Evolutionary conservation across 1,284 basidiomycete species (phyloP).

Genomic region (Ustilago trichophora): DNA sequence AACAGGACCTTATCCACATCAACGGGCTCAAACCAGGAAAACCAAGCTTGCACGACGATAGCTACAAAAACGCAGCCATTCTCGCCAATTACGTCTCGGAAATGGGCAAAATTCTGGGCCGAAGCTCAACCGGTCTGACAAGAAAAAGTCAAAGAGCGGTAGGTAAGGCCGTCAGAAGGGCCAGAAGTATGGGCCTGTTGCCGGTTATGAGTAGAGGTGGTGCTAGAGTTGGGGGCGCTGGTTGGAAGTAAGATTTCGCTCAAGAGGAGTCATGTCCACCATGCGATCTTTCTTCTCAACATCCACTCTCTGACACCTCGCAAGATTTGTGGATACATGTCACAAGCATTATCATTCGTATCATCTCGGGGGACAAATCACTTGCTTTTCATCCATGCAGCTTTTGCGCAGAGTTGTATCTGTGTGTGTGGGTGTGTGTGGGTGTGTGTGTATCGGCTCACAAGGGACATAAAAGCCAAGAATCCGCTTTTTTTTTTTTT

Average conservation of each 20-base stretch:
- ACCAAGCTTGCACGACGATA: slow-evolving; percentile 63
- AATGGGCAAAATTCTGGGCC: slow-evolving; percentile 83
- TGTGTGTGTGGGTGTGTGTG: no score
- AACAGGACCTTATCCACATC: slow-evolving; percentile 71
- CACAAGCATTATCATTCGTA: no score
- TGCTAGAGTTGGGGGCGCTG: slow-evolving; percentile 29
- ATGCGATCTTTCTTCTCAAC: no score
- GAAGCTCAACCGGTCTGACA: slow-evolving; percentile 79
- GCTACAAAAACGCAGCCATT: slow-evolving; percentile 76
- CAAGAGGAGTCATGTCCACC: no score
- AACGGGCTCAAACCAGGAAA: slow-evolving; percentile 66
- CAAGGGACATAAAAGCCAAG: no score
- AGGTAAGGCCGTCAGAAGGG: slow-evolving; percentile 87
- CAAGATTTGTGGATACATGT: no score
- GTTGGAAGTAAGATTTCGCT: slow-evolving; percentile 40
- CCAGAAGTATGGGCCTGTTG: slow-evolving; percentile 91
- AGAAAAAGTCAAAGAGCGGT: slow-evolving; percentile 81
- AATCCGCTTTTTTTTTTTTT: no score
- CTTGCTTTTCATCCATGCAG: no score
- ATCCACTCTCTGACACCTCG: no score
- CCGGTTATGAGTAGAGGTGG: slow-evolving; percentile 68
- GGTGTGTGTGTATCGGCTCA: no score
- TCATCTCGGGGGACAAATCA: no score
- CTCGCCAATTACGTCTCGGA: slow-evolving; percentile 77
- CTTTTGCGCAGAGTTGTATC: no score